Evolutionary conservation across 2,329 filamentous ascomycete species (phyloP), one percentile per base, ranked within the genome.

Genomic region (Colletotrichum godetiae): DNA sequence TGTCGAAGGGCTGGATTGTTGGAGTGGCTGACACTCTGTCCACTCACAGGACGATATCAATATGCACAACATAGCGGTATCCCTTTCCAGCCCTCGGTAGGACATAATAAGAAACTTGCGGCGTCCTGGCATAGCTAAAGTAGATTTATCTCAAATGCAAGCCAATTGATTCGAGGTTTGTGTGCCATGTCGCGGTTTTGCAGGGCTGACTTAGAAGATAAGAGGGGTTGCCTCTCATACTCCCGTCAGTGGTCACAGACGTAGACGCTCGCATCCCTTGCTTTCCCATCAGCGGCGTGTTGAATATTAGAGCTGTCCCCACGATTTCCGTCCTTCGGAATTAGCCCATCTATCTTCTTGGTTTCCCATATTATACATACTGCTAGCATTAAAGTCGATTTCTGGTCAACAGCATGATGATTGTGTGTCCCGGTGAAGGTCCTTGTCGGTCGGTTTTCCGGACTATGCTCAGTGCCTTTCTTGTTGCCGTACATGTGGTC

Each of bases 31-130:
- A 27, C 7, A 52, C 24, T 49, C 37, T 52, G 42, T 22, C 59
- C 59, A 62, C 37, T 62, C 31, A 62, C 8, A 62, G 24, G 27
- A 6, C 37, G 27, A 31, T 29, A 13, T n/a, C 5, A 13, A 24
- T 31, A 62, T 33, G 59, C 59, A 62, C 59, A 52, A 62, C 37
- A 62, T 62, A 62, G 59, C 42, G 59, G 27, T 62, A n/a, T 52
- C 37, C 59, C 59, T 15, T 33, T 33, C 27, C 10, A 31, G 19
- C 46, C 5, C 24, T 52, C 37, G 59, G 59, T 62, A n/a, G 19
- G 24, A 49, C 37, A 33, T 2, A 22, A 49, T 19, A 62, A 33
- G 59, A 13, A 52, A 52, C 5, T 31, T 46, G 11, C 24, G 15
- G 59, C 24, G 29, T 49, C 11, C n/a, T n/a, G 24, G 27, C 37